phyloP scores from a whole-genome alignment of 2,329 filamentous ascomycete genomes.

The Penicillium olsonii region DNA sequence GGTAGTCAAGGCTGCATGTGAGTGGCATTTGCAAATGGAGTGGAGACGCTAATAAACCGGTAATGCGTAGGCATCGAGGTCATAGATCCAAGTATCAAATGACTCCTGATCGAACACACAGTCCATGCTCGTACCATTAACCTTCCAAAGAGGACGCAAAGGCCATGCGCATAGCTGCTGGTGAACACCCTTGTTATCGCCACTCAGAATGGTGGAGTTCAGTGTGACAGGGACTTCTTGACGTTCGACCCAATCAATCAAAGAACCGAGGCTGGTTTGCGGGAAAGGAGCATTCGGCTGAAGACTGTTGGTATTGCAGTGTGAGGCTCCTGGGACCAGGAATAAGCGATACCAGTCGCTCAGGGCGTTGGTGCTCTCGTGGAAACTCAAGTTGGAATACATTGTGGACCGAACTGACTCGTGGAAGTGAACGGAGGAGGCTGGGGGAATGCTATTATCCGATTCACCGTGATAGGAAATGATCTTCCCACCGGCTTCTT shows the following conservation, averaged over 20 bases:
- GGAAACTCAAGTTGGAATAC: not conserved
- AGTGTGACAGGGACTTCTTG: not conserved
- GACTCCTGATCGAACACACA: constrained; percentile 1
- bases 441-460: constrained; percentile 1
- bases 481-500: constrained; percentile 6
- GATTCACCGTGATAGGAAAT: constrained; percentile 4
- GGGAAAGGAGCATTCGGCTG: constrained; percentile 3
- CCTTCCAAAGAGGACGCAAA: constrained; percentile 5
- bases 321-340: constrained; percentile 5
- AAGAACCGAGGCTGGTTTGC: not conserved
- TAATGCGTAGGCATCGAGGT: constrained; percentile 1
- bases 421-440: constrained; percentile 1
- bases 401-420: constrained; percentile 3
- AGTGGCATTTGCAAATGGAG: too few relatives aligned
- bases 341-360: constrained; percentile 4
- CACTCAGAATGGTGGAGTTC: constrained; percentile 2
- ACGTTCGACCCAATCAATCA: constrained; percentile 7
- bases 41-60: not conserved
- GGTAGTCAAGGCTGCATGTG: too few relatives aligned
- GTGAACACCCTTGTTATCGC: not conserved
- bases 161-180: constrained; percentile 9
- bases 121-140: constrained; percentile 1
- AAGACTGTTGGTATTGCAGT: not conserved
- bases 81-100: constrained; percentile 2
- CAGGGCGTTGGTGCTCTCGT: not conserved